Evolutionary conservation across 495 filamentous ascomycete species (phyloP).

Genomic region (Tuber indicum): DNA sequence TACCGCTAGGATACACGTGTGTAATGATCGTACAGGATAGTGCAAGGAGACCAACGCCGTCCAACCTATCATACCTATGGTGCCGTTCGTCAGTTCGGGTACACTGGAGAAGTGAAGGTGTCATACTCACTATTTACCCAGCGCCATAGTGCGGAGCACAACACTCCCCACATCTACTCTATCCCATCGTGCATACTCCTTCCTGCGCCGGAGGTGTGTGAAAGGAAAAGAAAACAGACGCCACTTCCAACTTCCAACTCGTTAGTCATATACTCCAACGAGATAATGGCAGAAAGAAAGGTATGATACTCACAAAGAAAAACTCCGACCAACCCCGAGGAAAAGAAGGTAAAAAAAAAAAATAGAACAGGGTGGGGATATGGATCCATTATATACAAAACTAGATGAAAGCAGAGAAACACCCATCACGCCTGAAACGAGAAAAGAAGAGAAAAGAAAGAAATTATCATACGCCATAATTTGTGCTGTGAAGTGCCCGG

Average conservation of each 20-base stretch:
- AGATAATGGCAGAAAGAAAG: too few relatives aligned
- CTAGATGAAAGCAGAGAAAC: too few relatives aligned
- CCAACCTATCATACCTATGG: neutral
- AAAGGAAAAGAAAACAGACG: neutral
- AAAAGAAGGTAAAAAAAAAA: too few relatives aligned
- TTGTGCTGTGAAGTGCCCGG: too few relatives aligned
- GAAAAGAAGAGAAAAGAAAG: too few relatives aligned
- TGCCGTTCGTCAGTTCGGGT: neutral
- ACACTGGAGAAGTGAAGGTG: neutral
- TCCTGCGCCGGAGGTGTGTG: neutral
- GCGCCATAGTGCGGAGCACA: neutral
- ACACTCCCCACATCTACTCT: neutral
- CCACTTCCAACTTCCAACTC: neutral
- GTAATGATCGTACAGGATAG: neutral
- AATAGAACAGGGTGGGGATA: too few relatives aligned
- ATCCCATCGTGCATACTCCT: neutral
- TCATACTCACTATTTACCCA: neutral
- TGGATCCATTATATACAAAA: too few relatives aligned
- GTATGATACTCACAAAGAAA: too few relatives aligned
- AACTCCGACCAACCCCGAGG: too few relatives aligned
- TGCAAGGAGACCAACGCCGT: neutral
- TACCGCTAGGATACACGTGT: neutral
- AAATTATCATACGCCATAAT: too few relatives aligned
- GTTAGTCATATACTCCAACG: too few relatives aligned
- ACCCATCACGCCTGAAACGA: too few relatives aligned